Percentiles rank a stretch among this genome's conserved stretches.
Evolutionary conservation across 257 asterid genomes (phyloP).

Genomic region (Solanum tarijense): DNA sequence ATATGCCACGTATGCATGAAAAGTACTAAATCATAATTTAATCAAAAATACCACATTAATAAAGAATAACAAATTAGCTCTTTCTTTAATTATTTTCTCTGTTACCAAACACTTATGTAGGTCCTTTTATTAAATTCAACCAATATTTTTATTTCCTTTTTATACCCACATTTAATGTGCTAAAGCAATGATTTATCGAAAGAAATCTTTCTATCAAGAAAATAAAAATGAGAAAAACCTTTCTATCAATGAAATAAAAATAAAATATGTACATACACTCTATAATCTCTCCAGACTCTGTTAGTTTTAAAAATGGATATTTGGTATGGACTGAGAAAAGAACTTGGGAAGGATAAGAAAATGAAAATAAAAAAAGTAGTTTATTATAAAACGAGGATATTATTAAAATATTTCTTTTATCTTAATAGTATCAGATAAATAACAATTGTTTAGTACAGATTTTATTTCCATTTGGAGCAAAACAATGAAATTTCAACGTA

Average conservation of each 20-base stretch:
- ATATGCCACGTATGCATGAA: neutral
- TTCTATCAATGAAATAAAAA: too few species aligned
- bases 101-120: neutral
- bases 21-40: neutral
- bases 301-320: too few species aligned
- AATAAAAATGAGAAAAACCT: neutral
- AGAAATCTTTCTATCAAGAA: neutral
- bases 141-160: neutral
- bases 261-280: neutral
- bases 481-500: neutral
- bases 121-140: neutral
- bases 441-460: neutral
- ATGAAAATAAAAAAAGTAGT: too few species aligned
- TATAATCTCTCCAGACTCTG: fast-evolving
- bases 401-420: neutral
- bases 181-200: too few species aligned
- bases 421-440: neutral
- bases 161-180: neutral
- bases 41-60: neutral
- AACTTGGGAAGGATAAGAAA: neutral
- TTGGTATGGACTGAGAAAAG: neutral
- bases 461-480: neutral
- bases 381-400: neutral
- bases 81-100: neutral
- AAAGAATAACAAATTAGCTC: neutral